Evolutionary conservation across 345 rosid species (phyloP), one percentile per base, ranked within the genome.

Genomic region (Erysimum cheiranthoides): DNA sequence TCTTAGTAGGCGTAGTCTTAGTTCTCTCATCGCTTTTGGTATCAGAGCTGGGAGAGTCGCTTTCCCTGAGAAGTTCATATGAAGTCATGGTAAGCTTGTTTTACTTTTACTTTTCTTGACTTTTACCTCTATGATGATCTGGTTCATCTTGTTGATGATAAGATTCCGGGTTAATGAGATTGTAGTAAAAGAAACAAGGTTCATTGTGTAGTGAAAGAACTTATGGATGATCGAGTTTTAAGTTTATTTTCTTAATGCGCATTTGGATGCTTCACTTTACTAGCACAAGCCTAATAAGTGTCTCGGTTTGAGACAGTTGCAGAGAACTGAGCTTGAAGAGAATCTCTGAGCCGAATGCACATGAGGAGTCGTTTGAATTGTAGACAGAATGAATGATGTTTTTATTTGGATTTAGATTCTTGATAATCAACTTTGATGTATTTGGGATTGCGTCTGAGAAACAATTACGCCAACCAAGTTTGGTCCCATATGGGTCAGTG

Each of bases 1-100:
- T 77, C 54, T 28, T 71, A 71, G 76, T 46, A 77, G 52, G 52
- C 18, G n/a, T 71, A 63, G 80, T 63, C 53, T 56, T 56, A 62
- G 67, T 45, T 11, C 47, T 65, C 61, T 57, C 28, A 27, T 57
- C 11, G 47, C 73, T 47, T 49, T 5, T 77, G 47, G 35, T 47
- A 56, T 47, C 66, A 61, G 62, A 52, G 66, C 35, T 21, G 31
- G 38, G 46, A 67, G n/a, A 60, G 16, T 68, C 3, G 21, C 63
- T 60, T 68, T 50, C 65, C 31, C 1, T 3, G 52, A 53, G 71
- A 34, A 76, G 70, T 61, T 68, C 21, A 54, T 61, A 28, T 54
- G 67, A 49, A 75, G 69, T 35, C 66, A 70, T 46, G 66, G 66
- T 56, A 62, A 63, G 75, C 35, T 53, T 61, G 30, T 45, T 61